Percentiles rank a stretch among this genome's conserved stretches.
Evolutionary conservation across 805 yeast species (phyloP).

Genomic region (Ogataea allantospora): DNA sequence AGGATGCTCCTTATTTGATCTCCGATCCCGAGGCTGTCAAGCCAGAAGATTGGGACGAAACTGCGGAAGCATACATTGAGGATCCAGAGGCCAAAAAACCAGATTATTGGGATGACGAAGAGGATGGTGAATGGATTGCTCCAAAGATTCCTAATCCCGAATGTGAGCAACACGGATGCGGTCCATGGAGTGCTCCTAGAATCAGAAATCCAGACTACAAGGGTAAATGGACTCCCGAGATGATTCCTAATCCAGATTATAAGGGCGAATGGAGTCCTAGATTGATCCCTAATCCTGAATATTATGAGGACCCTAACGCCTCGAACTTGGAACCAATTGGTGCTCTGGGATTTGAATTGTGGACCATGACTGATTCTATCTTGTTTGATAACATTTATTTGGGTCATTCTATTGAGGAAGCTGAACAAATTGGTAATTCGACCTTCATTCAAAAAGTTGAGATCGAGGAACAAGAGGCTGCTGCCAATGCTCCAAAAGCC

Average conservation of each 20-base stretch:
- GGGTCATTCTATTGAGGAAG: constrained; percentile 82
- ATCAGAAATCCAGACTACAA: constrained; percentile 66
- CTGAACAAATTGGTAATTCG: constrained; percentile 76
- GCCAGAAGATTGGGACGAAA: constrained; percentile 83
- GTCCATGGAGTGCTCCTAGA: constrained; percentile 70
- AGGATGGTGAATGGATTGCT: constrained; percentile 83
- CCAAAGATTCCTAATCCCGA: constrained; percentile 71
- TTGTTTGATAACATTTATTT: constrained; percentile 81
- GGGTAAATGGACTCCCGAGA: constrained; percentile 78
- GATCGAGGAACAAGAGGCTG: constrained; percentile 46
- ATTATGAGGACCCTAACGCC: constrained; percentile 56
- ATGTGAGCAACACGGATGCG: constrained; percentile 74
- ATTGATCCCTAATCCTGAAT: constrained; percentile 66
- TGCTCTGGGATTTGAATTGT: constrained; percentile 83
- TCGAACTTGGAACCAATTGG: constrained; percentile 66
- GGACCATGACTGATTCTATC: constrained; percentile 79
- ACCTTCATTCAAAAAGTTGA: constrained; percentile 60
- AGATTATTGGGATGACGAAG: constrained; percentile 84
- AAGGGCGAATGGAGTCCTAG: constrained; percentile 78
- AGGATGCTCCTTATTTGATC: constrained; percentile 58
- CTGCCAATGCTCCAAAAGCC: constrained; percentile 41
- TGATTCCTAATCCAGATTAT: constrained; percentile 70
- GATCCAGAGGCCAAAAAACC: constrained; percentile 73
- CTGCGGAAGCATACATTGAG: constrained; percentile 50
- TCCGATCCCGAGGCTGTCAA: constrained; percentile 63